These are phyloP conservation scores for Ustilago esculenta DNA, from an alignment of 1,284 basidiomycete species.

Conservation along the genomic window DNA sequence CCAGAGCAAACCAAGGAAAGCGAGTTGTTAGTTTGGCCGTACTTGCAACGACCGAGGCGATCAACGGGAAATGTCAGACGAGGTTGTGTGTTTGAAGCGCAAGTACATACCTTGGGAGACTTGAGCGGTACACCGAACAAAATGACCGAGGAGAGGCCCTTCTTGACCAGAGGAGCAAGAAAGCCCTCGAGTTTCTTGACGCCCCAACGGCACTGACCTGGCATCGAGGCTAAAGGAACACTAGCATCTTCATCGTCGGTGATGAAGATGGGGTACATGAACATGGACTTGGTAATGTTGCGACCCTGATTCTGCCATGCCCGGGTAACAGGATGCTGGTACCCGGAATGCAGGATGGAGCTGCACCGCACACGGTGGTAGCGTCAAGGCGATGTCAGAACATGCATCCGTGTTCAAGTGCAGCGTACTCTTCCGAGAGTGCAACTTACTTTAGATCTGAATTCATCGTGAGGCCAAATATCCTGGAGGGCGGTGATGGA, in stretches of 20 bases:
- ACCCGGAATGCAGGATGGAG: constrained; percentile 60
- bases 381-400: not conserved
- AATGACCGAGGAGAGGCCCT: constrained; percentile 90
- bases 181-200: constrained; percentile 89
- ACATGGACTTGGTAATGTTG: constrained; percentile 57
- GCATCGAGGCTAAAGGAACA: constrained; percentile 55
- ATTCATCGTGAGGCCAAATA: constrained; percentile 17
- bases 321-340: constrained; percentile 57
- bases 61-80: no score
- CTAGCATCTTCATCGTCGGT: constrained; percentile 59
- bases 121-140: constrained; percentile 93
- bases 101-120: constrained; percentile 78
- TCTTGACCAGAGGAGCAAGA: constrained; percentile 84
- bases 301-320: constrained; percentile 56
- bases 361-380: not conserved
- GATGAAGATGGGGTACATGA: constrained; percentile 67
- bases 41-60: no score
- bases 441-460: constrained; percentile 41
- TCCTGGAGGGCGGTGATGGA: not conserved
- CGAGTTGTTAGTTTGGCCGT: no score
- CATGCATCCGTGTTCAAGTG: no score
- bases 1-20: not conserved
- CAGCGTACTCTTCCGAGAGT: no score
- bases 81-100: not conserved
- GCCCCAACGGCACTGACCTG: constrained; percentile 76